Evolutionary conservation across 768 basidiomycete genomes (phyloP).

Genomic region (Serendipita sp.): DNA sequence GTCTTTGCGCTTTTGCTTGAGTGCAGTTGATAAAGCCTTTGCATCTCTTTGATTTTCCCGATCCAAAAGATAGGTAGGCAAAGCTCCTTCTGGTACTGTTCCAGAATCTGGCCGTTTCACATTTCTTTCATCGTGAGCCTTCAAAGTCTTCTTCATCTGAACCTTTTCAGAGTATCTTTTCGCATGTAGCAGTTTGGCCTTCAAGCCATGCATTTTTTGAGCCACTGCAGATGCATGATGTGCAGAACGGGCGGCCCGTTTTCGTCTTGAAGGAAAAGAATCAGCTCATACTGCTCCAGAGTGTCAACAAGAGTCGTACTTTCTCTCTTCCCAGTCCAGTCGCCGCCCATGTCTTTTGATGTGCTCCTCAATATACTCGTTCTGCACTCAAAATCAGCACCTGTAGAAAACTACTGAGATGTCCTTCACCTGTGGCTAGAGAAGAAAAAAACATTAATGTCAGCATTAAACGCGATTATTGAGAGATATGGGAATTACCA

Average conservation of each 20-base stretch:
- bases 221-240: constrained; percentile 68
- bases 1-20: constrained; percentile 98
- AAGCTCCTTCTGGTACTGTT: constrained; percentile 71
- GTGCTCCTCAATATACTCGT: constrained; percentile 98
- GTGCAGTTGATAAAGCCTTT: constrained; percentile 84
- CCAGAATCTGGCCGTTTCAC: constrained; percentile 85
- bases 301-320: constrained; percentile 33
- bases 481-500: neutral
- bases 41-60: constrained; percentile 97
- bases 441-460: neutral
- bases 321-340: constrained; percentile 89
- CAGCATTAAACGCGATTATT: neutral
- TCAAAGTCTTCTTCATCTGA: constrained; percentile 97
- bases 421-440: constrained; percentile 1
- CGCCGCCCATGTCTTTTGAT: constrained; percentile 93
- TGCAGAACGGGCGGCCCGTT: constrained; percentile 60
- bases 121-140: constrained; percentile 97
- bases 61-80: constrained; percentile 91
- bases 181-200: constrained; percentile 95
- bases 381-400: constrained; percentile 29
- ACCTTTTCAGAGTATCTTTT: constrained; percentile 96
- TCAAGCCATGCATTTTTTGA: constrained; percentile 90
- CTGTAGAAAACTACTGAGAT: neutral
- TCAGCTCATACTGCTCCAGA: constrained; percentile 2
- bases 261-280: constrained; percentile 37